Conservation (phyloP, 2,329 filamentous ascomycete genomes). For the Fusarium napiforme region DNA sequence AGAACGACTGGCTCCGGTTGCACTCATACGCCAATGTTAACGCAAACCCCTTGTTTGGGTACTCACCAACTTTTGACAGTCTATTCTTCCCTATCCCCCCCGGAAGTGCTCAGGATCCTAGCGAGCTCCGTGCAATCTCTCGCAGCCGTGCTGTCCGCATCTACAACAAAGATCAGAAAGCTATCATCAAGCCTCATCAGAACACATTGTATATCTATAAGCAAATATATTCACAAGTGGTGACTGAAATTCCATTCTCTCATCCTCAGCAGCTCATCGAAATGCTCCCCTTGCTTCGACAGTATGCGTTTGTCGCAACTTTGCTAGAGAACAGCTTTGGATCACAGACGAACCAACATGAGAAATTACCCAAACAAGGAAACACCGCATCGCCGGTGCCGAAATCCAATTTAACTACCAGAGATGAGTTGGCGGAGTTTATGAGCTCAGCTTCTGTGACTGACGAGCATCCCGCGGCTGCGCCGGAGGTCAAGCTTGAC, state of each 20-base stretch:
- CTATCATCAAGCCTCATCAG: slow-evolving; percentile 54
- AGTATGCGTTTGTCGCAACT: slow-evolving; percentile 77
- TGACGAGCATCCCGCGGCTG: background rate
- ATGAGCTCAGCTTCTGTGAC: slow-evolving; percentile 32
- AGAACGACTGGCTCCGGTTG: slow-evolving; percentile 70
- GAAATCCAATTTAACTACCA: slow-evolving; percentile 43
- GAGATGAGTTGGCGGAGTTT: slow-evolving; percentile 50
- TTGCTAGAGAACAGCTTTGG: slow-evolving; percentile 72
- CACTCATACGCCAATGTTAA: slow-evolving; percentile 65
- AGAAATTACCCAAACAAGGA: slow-evolving; percentile 9
- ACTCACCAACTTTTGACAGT: slow-evolving; percentile 65
- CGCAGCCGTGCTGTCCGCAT: slow-evolving; percentile 60
- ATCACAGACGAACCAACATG: slow-evolving; percentile 44
- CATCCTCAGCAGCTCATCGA: slow-evolving; percentile 81
- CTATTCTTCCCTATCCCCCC: slow-evolving; percentile 66
- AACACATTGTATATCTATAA: slow-evolving; percentile 78
- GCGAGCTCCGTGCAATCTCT: slow-evolving; percentile 66
- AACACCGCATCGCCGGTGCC: background rate
- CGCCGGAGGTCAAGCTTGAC: slow-evolving; percentile 55
- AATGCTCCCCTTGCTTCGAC: slow-evolving; percentile 78
- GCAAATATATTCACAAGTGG: slow-evolving; percentile 73
- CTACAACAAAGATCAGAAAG: slow-evolving; percentile 47
- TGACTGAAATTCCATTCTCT: slow-evolving; percentile 78
- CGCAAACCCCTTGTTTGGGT: slow-evolving; percentile 49
- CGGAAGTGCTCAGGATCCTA: slow-evolving; percentile 63